Evolutionary conservation across 2,329 filamentous ascomycete species (phyloP).

Genomic region (Elsinoe fawcettii): DNA sequence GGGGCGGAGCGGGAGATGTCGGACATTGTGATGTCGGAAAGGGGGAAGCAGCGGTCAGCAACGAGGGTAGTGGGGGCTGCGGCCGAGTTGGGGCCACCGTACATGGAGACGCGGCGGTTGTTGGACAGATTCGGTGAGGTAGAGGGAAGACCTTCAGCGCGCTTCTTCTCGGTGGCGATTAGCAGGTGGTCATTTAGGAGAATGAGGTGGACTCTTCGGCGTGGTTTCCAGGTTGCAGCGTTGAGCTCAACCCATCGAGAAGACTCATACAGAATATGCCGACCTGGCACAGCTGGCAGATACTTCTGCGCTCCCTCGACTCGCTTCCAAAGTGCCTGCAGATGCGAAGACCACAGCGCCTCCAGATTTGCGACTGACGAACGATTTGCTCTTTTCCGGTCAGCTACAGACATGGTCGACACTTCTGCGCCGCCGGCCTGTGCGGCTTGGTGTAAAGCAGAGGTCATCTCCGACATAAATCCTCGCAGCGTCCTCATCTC

Average conservation of each 20-base stretch:
- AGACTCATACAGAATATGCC: constrained; percentile 89
- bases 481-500: constrained; percentile 89
- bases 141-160: constrained; percentile 48
- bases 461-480: constrained; percentile 81
- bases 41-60: constrained; percentile 87
- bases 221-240: constrained; percentile 92
- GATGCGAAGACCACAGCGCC: constrained; percentile 58
- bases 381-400: constrained; percentile 62
- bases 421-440: constrained; percentile 33
- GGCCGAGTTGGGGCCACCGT: constrained; percentile 33
- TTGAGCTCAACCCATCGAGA: constrained; percentile 93
- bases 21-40: constrained; percentile 86
- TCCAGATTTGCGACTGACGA: constrained; percentile 76
- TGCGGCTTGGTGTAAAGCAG: constrained; percentile 40
- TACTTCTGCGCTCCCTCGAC: constrained; percentile 99
- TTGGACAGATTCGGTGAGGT: constrained; percentile 21
- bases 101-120: constrained; percentile 26
- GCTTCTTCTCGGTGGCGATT: constrained; percentile 88
- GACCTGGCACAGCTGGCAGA: constrained; percentile 78
- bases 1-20: constrained; percentile 57
- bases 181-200: constrained; percentile 90
- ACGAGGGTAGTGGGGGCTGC: constrained; percentile 58
- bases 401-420: constrained; percentile 29
- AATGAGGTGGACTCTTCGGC: constrained; percentile 82
- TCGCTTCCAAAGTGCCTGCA: constrained; percentile 84